A percentile compares a stretch with the other conserved stretches of the same genome.
These are phyloP conservation scores for Solanum verrucosum DNA, from an alignment of 257 asterid species.

Conservation along the genomic window DNA sequence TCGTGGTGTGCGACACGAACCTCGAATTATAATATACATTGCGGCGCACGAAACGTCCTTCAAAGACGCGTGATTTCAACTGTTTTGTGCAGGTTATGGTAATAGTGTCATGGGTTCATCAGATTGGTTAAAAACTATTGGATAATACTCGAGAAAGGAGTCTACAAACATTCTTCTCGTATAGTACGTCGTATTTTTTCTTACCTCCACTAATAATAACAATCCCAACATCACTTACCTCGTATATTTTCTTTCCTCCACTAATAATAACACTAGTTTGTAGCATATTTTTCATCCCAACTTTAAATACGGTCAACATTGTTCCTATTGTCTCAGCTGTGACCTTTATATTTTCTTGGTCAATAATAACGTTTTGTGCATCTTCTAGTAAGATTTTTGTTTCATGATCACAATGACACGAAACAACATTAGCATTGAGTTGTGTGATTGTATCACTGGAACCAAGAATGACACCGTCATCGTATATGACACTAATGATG, in stretches of 20 bases:
- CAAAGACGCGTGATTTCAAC: too few species aligned
- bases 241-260: neutral
- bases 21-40: too few species aligned
- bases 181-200: too few species aligned
- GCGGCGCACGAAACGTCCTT: fast-evolving
- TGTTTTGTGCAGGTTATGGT: fast-evolving
- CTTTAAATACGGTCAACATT: neutral
- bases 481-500: neutral
- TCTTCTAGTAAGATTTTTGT: neutral
- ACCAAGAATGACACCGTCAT: neutral
- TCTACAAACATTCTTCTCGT: too few species aligned
- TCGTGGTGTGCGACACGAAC: too few species aligned
- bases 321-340: neutral
- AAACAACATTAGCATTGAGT: neutral
- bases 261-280: neutral
- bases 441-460: neutral
- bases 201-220: neutral
- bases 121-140: too few species aligned
- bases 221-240: neutral
- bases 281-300: neutral
- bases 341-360: neutral
- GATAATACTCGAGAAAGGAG: too few species aligned
- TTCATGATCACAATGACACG: neutral
- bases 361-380: neutral
- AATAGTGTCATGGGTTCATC: too few species aligned